Evolutionary conservation across 768 basidiomycete species (phyloP).

Genomic region (Pholiota microspora): DNA sequence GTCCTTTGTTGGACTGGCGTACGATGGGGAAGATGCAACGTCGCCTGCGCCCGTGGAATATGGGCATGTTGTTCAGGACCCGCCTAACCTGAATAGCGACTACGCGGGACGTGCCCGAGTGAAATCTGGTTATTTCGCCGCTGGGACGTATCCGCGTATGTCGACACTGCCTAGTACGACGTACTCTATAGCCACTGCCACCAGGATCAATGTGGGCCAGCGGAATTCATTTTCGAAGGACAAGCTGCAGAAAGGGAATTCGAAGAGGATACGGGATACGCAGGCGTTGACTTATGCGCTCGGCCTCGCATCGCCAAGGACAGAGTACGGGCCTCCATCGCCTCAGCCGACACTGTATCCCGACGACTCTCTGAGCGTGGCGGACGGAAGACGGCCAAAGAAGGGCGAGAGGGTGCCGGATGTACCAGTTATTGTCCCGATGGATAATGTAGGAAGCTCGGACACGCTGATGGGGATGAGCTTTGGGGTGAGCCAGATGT

Average conservation of each 20-base stretch:
- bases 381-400: constrained; percentile 19
- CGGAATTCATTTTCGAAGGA: constrained; percentile 22
- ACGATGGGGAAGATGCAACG: constrained; percentile 50
- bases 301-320: constrained; percentile 36
- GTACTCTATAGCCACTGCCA: constrained; percentile 33
- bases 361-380: constrained; percentile 63
- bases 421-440: constrained; percentile 20
- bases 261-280: constrained; percentile 41
- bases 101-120: constrained; percentile 60
- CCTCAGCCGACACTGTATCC: constrained; percentile 68
- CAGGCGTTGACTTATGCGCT: constrained; percentile 35
- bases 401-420: constrained; percentile 18
- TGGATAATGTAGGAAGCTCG: constrained; percentile 6
- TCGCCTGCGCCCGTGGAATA: constrained; percentile 36
- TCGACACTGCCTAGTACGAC: constrained; percentile 41
- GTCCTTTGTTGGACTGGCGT: constrained; percentile 38
- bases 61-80: constrained; percentile 22
- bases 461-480: constrained; percentile 55
- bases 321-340: constrained; percentile 35
- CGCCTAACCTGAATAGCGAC: constrained; percentile 25
- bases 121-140: constrained; percentile 66
- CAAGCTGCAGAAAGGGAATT: constrained; percentile 36
- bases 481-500: constrained; percentile 39
- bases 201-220: constrained; percentile 29
- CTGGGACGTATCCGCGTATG: constrained; percentile 51